phyloP scores from a whole-genome alignment of 441 rosid genomes.

The Viola pubescens region DNA sequence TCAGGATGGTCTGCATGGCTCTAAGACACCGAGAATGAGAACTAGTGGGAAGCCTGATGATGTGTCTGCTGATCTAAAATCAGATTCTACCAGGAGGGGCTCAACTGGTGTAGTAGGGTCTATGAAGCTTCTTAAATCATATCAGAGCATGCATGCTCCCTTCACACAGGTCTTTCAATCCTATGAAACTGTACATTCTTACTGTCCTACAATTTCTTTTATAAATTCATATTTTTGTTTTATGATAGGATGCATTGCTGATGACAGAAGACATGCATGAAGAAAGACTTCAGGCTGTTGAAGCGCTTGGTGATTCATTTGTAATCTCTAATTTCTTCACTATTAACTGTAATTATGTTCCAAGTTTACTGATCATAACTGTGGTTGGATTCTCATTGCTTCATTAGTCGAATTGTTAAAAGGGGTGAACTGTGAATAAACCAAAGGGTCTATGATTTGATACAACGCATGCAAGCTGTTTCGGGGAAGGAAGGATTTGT shows the following conservation, averaged over 20 bases:
- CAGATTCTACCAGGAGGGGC: conserved; percentile 56
- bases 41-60: conserved; percentile 28
- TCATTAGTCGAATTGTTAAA: neutral
- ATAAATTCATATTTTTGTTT: conserved; percentile 2
- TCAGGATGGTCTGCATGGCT: conserved; percentile 30
- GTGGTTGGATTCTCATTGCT: neutral
- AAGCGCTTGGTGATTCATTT: conserved; percentile 75
- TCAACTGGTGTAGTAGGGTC: conserved; percentile 82
- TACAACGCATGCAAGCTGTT: conserved; percentile 1
- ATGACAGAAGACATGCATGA: conserved; percentile 99
- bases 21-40: conserved; percentile 22
- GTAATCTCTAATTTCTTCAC: conserved; percentile 43
- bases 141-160: conserved; percentile 84
- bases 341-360: neutral
- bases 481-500: conserved; percentile 3
- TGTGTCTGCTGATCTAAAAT: conserved; percentile 28
- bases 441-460: neutral
- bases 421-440: conserved; percentile 12
- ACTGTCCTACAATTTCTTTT: conserved; percentile 8
- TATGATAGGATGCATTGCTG: conserved; percentile 70
- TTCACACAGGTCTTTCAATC: conserved; percentile 64
- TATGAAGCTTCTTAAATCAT: conserved; percentile 80
- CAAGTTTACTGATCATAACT: neutral
- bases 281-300: conserved; percentile 90
- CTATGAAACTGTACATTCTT: neutral